These are phyloP conservation scores for Aspergillus udagawae DNA, from an alignment of 2,329 filamentous ascomycete genomes.

Conservation along the genomic window DNA sequence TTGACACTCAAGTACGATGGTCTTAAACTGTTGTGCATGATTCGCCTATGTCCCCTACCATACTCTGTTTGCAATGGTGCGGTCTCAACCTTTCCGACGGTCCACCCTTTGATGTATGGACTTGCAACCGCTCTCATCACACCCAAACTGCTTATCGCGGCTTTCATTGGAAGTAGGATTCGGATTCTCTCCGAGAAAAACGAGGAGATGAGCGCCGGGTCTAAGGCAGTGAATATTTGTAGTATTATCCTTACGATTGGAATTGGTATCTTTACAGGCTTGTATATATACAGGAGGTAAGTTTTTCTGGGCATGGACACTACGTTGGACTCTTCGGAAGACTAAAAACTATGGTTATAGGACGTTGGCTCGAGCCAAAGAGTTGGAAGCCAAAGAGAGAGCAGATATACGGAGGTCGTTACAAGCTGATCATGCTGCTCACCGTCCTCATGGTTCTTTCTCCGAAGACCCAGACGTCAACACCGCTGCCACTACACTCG, in stretches of 20 bases:
- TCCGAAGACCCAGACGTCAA: slow-evolving; percentile 39
- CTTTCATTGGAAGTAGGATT: slow-evolving; percentile 85
- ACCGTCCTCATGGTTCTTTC: slow-evolving; percentile 31
- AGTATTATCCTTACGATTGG: slow-evolving; percentile 69
- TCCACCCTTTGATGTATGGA: slow-evolving; percentile 70
- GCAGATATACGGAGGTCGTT: slow-evolving; percentile 35
- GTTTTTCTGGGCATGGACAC: slow-evolving; percentile 3
- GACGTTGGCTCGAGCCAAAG: slow-evolving; percentile 46
- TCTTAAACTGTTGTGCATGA: slow-evolving; percentile 81
- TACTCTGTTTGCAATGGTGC: slow-evolving; percentile 94
- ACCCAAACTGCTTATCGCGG: slow-evolving; percentile 85
- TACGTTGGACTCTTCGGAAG: background rate
- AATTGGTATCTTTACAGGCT: slow-evolving; percentile 72
- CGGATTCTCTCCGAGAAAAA: slow-evolving; percentile 78
- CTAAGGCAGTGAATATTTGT: slow-evolving; percentile 78
- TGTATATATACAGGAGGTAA: slow-evolving; percentile 73
- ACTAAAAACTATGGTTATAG: slow-evolving; percentile 20
- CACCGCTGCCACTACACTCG: slow-evolving; percentile 37
- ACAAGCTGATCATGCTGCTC: slow-evolving; percentile 31
- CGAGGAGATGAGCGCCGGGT: slow-evolving; percentile 73
- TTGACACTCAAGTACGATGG: slow-evolving; percentile 89
- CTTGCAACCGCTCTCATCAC: slow-evolving; percentile 75
- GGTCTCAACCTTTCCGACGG: slow-evolving; percentile 86
- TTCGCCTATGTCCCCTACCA: slow-evolving; percentile 85
- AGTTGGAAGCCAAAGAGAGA: slow-evolving; percentile 47